A percentile compares a stretch with the other conserved stretches of the same genome.
These are phyloP conservation scores for Tricholoma sp. DNA, from an alignment of 768 basidiomycete genomes.

Conservation along the genomic window DNA sequence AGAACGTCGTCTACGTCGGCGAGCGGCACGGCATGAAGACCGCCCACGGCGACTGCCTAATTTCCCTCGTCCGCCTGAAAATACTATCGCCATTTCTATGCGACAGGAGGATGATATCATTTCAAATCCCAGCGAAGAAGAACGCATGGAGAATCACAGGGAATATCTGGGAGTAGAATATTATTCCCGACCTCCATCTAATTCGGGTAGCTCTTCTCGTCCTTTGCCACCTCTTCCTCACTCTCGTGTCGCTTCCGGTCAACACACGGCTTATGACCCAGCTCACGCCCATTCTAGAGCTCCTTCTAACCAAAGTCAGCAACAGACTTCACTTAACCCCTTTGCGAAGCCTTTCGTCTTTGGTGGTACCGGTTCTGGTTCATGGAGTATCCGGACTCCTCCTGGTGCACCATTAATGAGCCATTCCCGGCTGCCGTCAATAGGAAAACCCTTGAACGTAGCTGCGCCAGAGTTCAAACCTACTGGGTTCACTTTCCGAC, in stretches of 20 bases:
- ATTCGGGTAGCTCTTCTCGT: conserved; percentile 36
- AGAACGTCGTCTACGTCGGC: conserved; percentile 56
- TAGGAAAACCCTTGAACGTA: conserved; percentile 72
- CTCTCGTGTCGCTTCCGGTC: conserved; percentile 58
- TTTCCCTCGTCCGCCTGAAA: conserved; percentile 74
- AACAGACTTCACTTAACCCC: conserved; percentile 58
- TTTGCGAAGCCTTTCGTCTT: conserved; percentile 84
- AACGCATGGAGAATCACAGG: conserved; percentile 26
- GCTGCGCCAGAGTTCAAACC: conserved; percentile 83
- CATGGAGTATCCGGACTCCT: conserved; percentile 24
- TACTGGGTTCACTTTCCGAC: conserved; percentile 69
- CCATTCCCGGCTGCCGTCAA: conserved; percentile 41
- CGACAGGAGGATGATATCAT: conserved; percentile 58
- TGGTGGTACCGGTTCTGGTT: conserved; percentile 35
- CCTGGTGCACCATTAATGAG: conserved; percentile 28
- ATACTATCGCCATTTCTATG: conserved; percentile 35
- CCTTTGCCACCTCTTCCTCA: conserved; percentile 61
- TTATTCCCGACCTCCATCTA: conserved; percentile 41
- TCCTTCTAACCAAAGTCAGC: conserved; percentile 19
- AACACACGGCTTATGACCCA: conserved; percentile 57
- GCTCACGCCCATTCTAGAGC: conserved; percentile 59
- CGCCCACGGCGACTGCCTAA: conserved; percentile 70
- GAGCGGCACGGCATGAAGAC: conserved; percentile 44
- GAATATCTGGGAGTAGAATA: conserved; percentile 46
- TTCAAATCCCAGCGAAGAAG: conserved; percentile 86